Evolutionary conservation across 2,329 filamentous ascomycete species (phyloP).

Genomic region (Pseudopithomyces chartarum): DNA sequence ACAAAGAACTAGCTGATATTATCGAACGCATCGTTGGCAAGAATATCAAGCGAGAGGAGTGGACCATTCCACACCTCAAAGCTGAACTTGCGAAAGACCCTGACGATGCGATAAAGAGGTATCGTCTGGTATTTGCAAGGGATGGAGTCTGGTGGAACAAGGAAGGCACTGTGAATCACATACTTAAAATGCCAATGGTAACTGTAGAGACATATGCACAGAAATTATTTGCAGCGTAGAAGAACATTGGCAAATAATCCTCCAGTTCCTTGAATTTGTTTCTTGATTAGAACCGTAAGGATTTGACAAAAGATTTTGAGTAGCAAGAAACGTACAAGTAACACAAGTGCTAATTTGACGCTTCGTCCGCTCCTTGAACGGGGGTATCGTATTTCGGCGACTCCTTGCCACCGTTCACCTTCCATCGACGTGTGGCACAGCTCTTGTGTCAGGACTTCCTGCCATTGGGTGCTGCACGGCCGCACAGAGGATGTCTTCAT

Average conservation of each 20-base stretch:
- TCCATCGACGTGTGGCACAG: background rate
- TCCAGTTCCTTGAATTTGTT: background rate
- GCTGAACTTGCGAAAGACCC: constrained; percentile 55
- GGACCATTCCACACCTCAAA: constrained; percentile 53
- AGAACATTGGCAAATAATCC: no score
- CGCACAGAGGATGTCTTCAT: background rate
- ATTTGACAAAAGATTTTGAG: background rate
- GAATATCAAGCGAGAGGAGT: constrained; percentile 56
- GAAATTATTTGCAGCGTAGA: constrained; percentile 15
- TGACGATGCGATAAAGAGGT: constrained; percentile 60
- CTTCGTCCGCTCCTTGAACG: background rate
- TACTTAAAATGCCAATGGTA: constrained; percentile 53
- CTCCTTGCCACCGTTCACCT: background rate
- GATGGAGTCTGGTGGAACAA: constrained; percentile 64
- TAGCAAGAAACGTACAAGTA: constrained; percentile 3
- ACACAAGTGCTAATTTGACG: background rate
- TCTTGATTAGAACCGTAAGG: background rate
- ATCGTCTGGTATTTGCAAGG: constrained; percentile 66
- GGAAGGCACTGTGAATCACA: constrained; percentile 57
- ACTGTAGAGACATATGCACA: constrained; percentile 50
- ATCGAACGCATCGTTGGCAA: constrained; percentile 53
- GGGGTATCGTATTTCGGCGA: background rate
- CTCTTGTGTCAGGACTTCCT: background rate
- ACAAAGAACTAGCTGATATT: constrained; percentile 58
- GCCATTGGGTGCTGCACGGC: background rate